phyloP scores from a whole-genome alignment of 2,329 filamentous ascomycete species.

The Beauveria bassiana region DNA sequence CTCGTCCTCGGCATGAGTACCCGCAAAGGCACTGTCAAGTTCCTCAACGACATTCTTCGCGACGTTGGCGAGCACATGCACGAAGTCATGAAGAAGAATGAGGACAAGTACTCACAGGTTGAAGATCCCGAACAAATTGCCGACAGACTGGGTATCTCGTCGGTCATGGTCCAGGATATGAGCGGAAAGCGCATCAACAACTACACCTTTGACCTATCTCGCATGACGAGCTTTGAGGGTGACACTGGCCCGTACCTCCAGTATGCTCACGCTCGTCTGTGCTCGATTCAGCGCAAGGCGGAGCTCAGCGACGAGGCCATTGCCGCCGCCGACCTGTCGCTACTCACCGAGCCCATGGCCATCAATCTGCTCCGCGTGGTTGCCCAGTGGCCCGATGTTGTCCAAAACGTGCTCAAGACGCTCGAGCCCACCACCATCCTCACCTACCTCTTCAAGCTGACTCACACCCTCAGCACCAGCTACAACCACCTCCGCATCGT shows the following conservation, averaged over 20 bases:
- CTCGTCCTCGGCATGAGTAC: conserved; percentile 65
- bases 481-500: conserved; percentile 79
- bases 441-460: conserved; percentile 77
- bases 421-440: conserved; percentile 58
- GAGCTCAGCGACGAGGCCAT: conserved; percentile 50
- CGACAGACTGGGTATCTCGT: conserved; percentile 73
- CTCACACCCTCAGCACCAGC: conserved; percentile 68
- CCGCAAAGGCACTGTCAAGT: conserved; percentile 66
- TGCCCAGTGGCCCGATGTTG: conserved; percentile 78
- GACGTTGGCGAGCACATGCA: conserved; percentile 94
- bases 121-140: conserved; percentile 74
- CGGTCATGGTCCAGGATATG: conserved; percentile 97
- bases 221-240: conserved; percentile 77
- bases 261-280: conserved; percentile 70
- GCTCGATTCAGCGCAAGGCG: conserved; percentile 53
- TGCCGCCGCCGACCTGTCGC: conserved; percentile 53
- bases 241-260: conserved; percentile 82
- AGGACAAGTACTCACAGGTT: conserved; percentile 83
- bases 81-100: conserved; percentile 89
- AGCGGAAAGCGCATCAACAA: conserved; percentile 73
- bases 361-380: conserved; percentile 66
- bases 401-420: conserved; percentile 77
- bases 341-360: conserved; percentile 66
- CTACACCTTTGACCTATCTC: conserved; percentile 69
- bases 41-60: conserved; percentile 55